Evolutionary conservation across 192 early-diverging fungal species (phyloP).

Genomic region (Backusella mclennaniae): DNA sequence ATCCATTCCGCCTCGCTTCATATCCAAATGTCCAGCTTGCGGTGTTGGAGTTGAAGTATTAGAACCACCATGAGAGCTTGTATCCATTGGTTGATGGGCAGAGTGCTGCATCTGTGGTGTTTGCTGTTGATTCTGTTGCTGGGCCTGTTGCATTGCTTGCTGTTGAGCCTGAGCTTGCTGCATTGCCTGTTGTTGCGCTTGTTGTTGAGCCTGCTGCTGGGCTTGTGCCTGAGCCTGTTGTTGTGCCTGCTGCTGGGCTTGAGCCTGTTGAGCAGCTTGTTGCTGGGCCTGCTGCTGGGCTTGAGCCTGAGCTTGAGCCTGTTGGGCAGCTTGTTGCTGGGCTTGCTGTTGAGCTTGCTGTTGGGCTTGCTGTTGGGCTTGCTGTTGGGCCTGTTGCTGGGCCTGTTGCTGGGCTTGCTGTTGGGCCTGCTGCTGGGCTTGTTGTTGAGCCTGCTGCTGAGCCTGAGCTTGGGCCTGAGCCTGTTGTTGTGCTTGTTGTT

Average conservation of each 20-base stretch:
- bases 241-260: constrained; percentile 8
- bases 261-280: not conserved
- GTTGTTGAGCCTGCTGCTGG: not conserved
- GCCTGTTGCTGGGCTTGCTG: not conserved
- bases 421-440: not conserved
- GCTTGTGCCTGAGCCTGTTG: not conserved
- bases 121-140: constrained; percentile 1
- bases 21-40: not conserved
- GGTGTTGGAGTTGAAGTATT: not conserved
- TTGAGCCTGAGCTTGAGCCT: not conserved
- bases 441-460: not conserved
- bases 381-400: constrained; percentile 1
- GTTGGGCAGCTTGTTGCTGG: not conserved
- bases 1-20: constrained; percentile 33
- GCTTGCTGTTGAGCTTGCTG: not conserved
- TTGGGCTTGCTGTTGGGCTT: not conserved
- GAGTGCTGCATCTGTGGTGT: constrained; percentile 16
- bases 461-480: constrained; percentile 3
- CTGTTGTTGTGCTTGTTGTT: constrained; percentile 17
- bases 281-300: constrained; percentile 10
- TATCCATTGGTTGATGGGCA: constrained; percentile 5
- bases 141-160: constrained; percentile 3
- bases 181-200: constrained; percentile 18
- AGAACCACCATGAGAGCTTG: not conserved
- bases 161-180: not conserved